Evolutionary conservation across 192 early-diverging fungal genomes (phyloP).

Genomic region (Dimargaris cristalligena): DNA sequence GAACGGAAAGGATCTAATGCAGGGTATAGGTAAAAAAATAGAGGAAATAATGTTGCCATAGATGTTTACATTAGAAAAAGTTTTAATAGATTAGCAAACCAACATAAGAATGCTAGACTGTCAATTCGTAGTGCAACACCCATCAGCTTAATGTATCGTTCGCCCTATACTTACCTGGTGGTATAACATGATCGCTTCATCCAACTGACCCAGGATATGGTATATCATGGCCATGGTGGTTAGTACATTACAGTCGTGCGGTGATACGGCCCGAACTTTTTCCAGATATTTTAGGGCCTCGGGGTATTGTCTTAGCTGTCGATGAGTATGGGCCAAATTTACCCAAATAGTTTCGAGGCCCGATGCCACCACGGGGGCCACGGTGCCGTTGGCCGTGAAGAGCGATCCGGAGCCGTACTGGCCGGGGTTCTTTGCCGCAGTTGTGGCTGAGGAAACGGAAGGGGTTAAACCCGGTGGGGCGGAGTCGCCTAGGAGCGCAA

Average conservation of each 20-base stretch:
- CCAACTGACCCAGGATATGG: constrained; percentile 30
- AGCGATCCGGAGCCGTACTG: background rate
- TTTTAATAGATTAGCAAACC: background rate
- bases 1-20: constrained; percentile 18
- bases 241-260: constrained; percentile 26
- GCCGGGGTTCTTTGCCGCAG: background rate
- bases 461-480: background rate
- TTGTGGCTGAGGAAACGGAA: background rate
- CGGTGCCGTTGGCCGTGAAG: constrained; percentile 25
- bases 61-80: background rate
- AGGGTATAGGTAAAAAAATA: background rate
- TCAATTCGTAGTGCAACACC: too few species aligned
- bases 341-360: constrained; percentile 44
- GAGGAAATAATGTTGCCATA: background rate
- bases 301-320: constrained; percentile 29
- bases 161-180: constrained; percentile 20
- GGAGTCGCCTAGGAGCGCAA: background rate
- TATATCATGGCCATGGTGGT: constrained; percentile 36
- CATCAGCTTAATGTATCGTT: background rate
- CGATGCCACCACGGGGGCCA: constrained; percentile 22
- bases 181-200: constrained; percentile 36
- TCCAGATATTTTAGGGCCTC: constrained; percentile 23
- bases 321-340: constrained; percentile 52
- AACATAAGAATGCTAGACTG: background rate
- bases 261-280: constrained; percentile 21